phyloP scores from a whole-genome alignment of 1,284 basidiomycete species.

The Ceratobasidium sp. region DNA sequence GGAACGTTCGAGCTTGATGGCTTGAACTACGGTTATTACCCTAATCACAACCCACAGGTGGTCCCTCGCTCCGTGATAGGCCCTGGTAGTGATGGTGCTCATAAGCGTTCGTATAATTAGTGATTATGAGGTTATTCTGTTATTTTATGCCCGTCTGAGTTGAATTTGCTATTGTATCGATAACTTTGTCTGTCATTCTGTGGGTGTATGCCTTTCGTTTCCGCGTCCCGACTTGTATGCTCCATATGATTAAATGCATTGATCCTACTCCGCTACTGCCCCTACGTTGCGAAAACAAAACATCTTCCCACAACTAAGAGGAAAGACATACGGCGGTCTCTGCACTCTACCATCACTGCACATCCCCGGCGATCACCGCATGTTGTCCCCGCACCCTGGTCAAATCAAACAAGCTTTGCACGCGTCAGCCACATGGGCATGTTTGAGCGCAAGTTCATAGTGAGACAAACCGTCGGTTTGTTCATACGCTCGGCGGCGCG shows the following conservation, averaged over 20 bases:
- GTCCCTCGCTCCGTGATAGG: too few species aligned
- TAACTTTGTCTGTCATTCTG: background rate
- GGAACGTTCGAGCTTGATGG: background rate
- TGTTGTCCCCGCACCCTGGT: slow-evolving; percentile 29
- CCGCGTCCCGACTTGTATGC: background rate
- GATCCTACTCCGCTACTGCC: too few species aligned
- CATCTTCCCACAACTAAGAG: too few species aligned
- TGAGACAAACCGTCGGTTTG: slow-evolving; percentile 26
- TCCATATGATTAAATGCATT: background rate
- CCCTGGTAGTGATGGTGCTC: too few species aligned
- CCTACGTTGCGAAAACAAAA: too few species aligned
- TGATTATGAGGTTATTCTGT: background rate
- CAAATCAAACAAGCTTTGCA: slow-evolving; percentile 37
- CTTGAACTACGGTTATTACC: too few species aligned
- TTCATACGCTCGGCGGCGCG: background rate
- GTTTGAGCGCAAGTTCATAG: slow-evolving; percentile 26
- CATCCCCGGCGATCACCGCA: slow-evolving; percentile 45
- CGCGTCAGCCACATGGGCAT: slow-evolving; percentile 34
- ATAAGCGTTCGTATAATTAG: too few species aligned
- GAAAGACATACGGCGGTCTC: too few species aligned
- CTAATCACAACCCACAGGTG: too few species aligned
- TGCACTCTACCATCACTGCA: slow-evolving; percentile 43
- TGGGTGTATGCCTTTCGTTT: background rate
- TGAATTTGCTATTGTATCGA: background rate
- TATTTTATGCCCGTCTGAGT: background rate